Evolutionary conservation across 2,329 filamentous ascomycete species (phyloP), one percentile per base, ranked within the genome.

Genomic region (Paraphoma sp.): DNA sequence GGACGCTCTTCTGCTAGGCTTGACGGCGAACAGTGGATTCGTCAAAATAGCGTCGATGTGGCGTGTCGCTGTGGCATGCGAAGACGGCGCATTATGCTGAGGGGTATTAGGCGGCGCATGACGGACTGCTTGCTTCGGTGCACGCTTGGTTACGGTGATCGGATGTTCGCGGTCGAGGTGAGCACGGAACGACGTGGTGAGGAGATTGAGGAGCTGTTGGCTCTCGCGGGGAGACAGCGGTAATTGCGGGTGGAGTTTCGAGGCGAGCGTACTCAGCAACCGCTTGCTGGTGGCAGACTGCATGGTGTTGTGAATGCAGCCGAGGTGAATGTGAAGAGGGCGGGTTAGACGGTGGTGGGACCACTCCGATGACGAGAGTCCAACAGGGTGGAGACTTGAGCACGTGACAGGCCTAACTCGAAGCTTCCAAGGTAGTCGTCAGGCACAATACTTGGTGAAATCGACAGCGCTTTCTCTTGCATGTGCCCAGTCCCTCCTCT

Each of bases 161-260:
- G 82, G 83, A 74, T 88, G 83, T 56, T 84, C 82, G 51, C 78
- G 80, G 65, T 89, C 86, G 42, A 90, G 81, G 56, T 89, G 86
- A 48, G 82, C 79, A 62, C 86, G 82, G 71, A 90, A 90, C 11
- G 86, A 89, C 41, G 80, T 82, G 18, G 86, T 88, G 60, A 90
- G 81, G 17, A 86, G 79, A 51, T 79, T 81, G 41, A 89, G 81
- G 7, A 90, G 78, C 64, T 86, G 82, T 59, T 85, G 79, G 14
- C 84, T 86, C 66, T 89, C 85, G 54, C 81, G 81, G 4, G 81
- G 78, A 28, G 81, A 85, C 14, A 87, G 78, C 23, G 86, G 82
- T 4, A 83, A 65, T 59, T 79, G 80, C 0, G 78, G 79, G 59
- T 83, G 81, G 41, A 89, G 80, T 69, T 83, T 86, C 28, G 81